Conservation (phyloP, 2,329 filamentous ascomycete species). For the Colletotrichum tropicicola region DNA sequence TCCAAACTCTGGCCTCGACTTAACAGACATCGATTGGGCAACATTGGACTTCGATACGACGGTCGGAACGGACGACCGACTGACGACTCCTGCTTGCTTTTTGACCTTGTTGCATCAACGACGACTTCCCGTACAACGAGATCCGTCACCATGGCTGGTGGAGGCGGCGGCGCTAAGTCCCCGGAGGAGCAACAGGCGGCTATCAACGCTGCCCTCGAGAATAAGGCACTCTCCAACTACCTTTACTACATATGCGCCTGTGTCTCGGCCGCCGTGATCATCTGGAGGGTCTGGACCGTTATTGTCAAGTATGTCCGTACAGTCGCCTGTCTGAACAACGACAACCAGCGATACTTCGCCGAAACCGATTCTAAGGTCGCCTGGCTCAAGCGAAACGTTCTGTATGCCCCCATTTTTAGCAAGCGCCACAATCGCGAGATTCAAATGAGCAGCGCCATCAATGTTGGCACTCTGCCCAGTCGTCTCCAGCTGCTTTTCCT, state of each 20-base stretch:
- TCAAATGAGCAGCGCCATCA: conserved; percentile 66
- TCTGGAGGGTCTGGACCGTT: conserved; percentile 72
- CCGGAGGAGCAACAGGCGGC: conserved; percentile 37
- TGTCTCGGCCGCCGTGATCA: conserved; percentile 68
- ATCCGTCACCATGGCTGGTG: conserved; percentile 14
- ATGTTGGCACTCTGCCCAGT: conserved; percentile 72
- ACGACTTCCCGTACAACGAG: background rate
- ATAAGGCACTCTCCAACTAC: conserved; percentile 67
- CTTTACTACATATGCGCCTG: conserved; percentile 71
- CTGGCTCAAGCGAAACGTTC: conserved; percentile 73
- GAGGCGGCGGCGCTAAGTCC: conserved; percentile 29
- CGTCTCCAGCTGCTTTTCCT: conserved; percentile 71
- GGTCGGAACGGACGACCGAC: too few relatives aligned
- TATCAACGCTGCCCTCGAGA: conserved; percentile 45
- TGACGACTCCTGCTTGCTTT: background rate
- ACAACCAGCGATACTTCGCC: conserved; percentile 82
- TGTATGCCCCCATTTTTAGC: conserved; percentile 70
- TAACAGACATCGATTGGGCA: too few relatives aligned
- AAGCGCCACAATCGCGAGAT: conserved; percentile 76
- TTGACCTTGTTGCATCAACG: background rate
- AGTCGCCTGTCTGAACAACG: conserved; percentile 79
- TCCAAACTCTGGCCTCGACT: too few relatives aligned
- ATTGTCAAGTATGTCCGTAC: conserved; percentile 75
- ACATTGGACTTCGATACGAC: too few relatives aligned
- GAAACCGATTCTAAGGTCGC: conserved; percentile 61